Percentiles rank a stretch among this genome's conserved stretches.
Evolutionary conservation across 345 rosid species (phyloP).

Genomic region (Passiflora organensis): DNA sequence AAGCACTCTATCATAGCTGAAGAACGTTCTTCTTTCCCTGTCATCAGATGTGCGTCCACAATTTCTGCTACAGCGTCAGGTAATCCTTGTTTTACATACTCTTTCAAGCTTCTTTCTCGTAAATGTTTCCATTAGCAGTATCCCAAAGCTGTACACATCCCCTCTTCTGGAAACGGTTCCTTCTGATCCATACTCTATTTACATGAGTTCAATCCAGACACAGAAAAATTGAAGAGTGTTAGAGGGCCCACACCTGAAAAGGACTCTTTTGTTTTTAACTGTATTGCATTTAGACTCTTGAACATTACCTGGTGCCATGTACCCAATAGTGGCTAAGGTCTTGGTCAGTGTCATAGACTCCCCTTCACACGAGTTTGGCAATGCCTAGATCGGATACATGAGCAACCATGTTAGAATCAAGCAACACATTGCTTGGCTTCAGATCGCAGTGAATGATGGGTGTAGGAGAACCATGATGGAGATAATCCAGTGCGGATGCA

Average conservation of each 20-base stretch:
- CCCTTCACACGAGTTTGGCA: constrained; percentile 1
- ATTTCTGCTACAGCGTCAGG: background rate
- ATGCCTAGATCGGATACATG: constrained; percentile 8
- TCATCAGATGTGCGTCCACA: constrained; percentile 7
- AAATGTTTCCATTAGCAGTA: constrained; percentile 14
- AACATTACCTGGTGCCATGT: constrained; percentile 10
- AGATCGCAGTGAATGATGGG: constrained; percentile 4
- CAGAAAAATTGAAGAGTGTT: background rate
- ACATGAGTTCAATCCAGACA: background rate
- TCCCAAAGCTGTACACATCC: constrained; percentile 16
- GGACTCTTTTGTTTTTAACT: too few species aligned
- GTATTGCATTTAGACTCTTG: background rate
- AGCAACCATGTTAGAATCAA: constrained; percentile 1
- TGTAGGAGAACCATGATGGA: constrained; percentile 5
- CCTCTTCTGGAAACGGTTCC: constrained; percentile 9
- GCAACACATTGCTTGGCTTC: constrained; percentile 4
- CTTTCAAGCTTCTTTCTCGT: constrained; percentile 19
- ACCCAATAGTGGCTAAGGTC: constrained; percentile 4
- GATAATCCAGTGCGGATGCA: constrained; percentile 9
- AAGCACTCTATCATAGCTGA: constrained; percentile 4
- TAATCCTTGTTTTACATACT: constrained; percentile 10
- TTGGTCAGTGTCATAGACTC: constrained; percentile 1
- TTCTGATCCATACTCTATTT: constrained; percentile 12
- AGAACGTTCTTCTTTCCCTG: constrained; percentile 1
- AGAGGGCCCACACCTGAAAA: background rate